Base-by-base conservation (phyloP, 1,284 basidiomycete genomes). In the Moesziomyces antarcticus region DNA sequence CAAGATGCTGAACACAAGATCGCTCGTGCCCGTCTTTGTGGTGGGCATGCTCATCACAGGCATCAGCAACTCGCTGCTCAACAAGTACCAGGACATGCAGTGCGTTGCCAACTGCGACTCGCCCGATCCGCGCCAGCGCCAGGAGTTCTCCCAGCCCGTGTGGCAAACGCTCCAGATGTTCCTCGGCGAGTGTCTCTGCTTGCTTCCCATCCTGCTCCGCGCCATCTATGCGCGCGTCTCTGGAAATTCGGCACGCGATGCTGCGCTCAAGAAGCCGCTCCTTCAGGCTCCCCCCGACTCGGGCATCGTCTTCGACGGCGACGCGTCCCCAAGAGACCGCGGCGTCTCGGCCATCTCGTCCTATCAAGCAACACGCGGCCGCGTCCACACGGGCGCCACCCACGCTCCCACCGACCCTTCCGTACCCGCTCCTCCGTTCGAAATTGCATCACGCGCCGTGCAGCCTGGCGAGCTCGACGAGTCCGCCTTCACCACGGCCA, bases 1-100 rank as follows among this genome's bases (percentile, higher is more conserved):
- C 68, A 60, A 60, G 53, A 63, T 67, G 69, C 46, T 71, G 45
- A 56, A 57, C 8, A 48, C 66, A 46, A 56, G 58, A 22, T 71
- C 73, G 6, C 56, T 66, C 42, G 60, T 86, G 8, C 83, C 85
- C 30, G 77, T 85, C 44, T 81, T 87, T 35, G 86, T 87, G 24
- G 82, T 77, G 24, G 86, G 86, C 57, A 87, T 87, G 87, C 85
- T 87, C 61, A 70, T 86, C 40, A 86, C 86, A 7, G 87, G 87
- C 40, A 87, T 84, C 54, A 56, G 74, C 63, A 83, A 82, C 68
- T 79, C 76, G 25, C 56, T 85, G 24, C 78, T 81, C 62, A 74
- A 65, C 30, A 85, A 84, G 63, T 85, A 75, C 52, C 84, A 85
- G 55, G 85, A 85, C 55, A 84, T 84, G 82, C 85, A 85, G 50